Conservation (phyloP, 768 basidiomycete genomes). For the Hygrocybe coccinea region DNA sequence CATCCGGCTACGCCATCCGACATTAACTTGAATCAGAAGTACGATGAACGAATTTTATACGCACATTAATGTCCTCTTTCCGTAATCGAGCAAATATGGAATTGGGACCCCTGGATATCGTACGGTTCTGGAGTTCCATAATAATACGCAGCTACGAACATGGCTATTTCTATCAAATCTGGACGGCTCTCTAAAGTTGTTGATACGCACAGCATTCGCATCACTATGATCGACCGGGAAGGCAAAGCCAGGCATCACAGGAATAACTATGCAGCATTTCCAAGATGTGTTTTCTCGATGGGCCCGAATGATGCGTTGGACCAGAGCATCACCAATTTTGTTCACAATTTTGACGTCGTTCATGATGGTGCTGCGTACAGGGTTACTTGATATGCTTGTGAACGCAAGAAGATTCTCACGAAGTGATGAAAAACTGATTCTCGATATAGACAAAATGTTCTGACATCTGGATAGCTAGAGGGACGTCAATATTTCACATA, state of each 20-base stretch:
- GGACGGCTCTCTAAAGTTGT: not conserved
- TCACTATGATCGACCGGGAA: conserved; percentile 90
- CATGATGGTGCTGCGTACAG: conserved; percentile 70
- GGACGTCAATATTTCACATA: not conserved
- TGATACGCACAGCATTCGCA: conserved; percentile 77
- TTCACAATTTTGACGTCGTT: conserved; percentile 88
- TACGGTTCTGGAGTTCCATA: conserved; percentile 89
- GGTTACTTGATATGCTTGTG: too few relatives aligned
- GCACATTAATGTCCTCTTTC: conserved; percentile 83
- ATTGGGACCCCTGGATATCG: conserved; percentile 81
- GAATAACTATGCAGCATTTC: conserved; percentile 91
- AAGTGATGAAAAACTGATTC: conserved; percentile 88
- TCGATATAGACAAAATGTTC: conserved; percentile 99
- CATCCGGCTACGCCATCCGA: conserved; percentile 64
- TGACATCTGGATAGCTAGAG: conserved; percentile 79
- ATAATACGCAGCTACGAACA: conserved; percentile 78
- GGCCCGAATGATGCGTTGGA: conserved; percentile 85
- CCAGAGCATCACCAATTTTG: conserved; percentile 89
- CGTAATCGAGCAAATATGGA: conserved; percentile 85
- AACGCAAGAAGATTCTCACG: too few relatives aligned
- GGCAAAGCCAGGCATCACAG: conserved; percentile 88
- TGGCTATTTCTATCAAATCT: not conserved
- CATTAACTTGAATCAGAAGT: conserved; percentile 7
- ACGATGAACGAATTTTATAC: conserved; percentile 21
- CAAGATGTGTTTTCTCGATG: conserved; percentile 75